Base-by-base conservation (phyloP, 345 rosid genomes). In the Corchorus olitorius region DNA sequence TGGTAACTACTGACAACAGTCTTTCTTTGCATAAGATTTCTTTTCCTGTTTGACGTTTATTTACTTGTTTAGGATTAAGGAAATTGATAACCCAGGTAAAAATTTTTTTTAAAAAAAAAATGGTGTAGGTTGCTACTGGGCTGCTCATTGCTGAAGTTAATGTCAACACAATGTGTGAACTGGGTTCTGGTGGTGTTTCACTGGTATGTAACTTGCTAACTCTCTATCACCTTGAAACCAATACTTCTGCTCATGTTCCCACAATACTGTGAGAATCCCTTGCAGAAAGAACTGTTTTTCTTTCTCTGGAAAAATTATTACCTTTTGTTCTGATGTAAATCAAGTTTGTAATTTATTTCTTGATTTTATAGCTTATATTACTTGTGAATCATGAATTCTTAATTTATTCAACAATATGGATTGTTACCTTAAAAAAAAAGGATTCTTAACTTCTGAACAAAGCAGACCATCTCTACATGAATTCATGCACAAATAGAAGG, bases 121-220 rank as follows among this genome's bases (percentile, higher is more conserved):
- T 58, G 15, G 19, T 74, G 78, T 87, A 93, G 98, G 95, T 94
- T 76, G 89, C 87, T 27, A 94, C 97, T 8, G 97, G 98, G 66
- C 79, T 94, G 84, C 93, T 94, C 33, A 58, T 93, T 80, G 98
- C 98, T 69, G 98, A 92, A 88, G 96, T 94, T 43, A 94, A 92
- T 82, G 93, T 92, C 70, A 91, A 84, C 64, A 93, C 98, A 17
- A 93, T 94, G 98, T 86, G 91, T 64, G 98, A 94, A 82, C 63
- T 94, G 78, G 98, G 98, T 75, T 88, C 98, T 17, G 98, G 98
- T 16, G 95, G 98, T 46, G 96, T 93, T 45, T 93, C 98, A 20
- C 83, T 94, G 82, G 98, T 94, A 89, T 81, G 58, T 68, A 2
- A 61, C 48, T 3, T 10, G 12, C 6, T 20, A 6, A 15, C 59